Conservation (phyloP, 768 basidiomycete species). For the Punctularia strigosozonata region DNA sequence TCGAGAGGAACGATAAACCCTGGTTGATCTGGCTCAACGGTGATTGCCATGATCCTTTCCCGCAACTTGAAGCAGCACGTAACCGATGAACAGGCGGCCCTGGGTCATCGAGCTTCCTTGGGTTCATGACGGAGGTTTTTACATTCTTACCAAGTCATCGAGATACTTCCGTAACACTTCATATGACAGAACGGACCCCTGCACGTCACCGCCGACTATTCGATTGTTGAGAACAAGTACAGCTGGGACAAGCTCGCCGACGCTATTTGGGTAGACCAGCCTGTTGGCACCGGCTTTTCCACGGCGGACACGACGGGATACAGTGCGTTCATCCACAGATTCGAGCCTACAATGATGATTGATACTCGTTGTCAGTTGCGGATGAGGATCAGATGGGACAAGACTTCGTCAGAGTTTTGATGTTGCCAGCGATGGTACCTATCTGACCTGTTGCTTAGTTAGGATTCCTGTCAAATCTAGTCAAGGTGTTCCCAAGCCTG, state of each 20-base stretch:
- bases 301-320: slow-evolving; percentile 51
- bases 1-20: slow-evolving; percentile 29
- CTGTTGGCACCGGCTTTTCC: slow-evolving; percentile 49
- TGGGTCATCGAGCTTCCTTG: slow-evolving; percentile 58
- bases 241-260: slow-evolving; percentile 53
- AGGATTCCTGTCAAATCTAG: slow-evolving; percentile 59
- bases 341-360: background rate
- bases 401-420: slow-evolving; percentile 26
- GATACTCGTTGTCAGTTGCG: slow-evolving; percentile 23
- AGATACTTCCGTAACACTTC: background rate
- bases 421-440: background rate
- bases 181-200: slow-evolving; percentile 52
- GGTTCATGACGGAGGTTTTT: slow-evolving; percentile 42
- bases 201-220: slow-evolving; percentile 39
- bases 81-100: slow-evolving; percentile 23
- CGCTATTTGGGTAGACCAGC: slow-evolving; percentile 62
- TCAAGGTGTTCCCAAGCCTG: slow-evolving; percentile 64
- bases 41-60: slow-evolving; percentile 26
- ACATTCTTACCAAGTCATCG: background rate
- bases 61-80: background rate
- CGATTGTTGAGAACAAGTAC: slow-evolving; percentile 34
- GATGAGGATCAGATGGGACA: slow-evolving; percentile 57
- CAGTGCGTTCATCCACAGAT: slow-evolving; percentile 18
- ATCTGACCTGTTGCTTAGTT: slow-evolving; percentile 28
- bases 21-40: slow-evolving; percentile 73